Base-by-base conservation (phyloP, 257 asterid species). In the Jacaranda mimosifolia region DNA sequence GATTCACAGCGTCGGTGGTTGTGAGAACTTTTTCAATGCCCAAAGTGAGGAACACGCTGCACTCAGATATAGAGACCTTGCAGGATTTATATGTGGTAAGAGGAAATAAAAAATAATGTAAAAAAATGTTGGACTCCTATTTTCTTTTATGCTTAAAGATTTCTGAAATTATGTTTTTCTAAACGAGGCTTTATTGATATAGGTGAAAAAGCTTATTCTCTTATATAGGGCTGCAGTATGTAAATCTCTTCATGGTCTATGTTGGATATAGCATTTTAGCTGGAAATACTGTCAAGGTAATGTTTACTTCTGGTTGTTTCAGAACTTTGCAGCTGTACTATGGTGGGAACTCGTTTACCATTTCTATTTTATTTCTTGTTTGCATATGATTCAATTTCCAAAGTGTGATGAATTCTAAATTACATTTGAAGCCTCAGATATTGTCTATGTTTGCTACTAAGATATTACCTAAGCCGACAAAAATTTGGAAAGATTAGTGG, bases 51-150 rank as follows among this genome's bases (percentile, higher is more conserved):
- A n/a, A n/a, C n/a, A n/a, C n/a, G n/a, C n/a, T n/a, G n/a, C n/a
- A n/a, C n/a, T 95, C 87, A 87, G 99, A 89, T 95, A 95, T 63
- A 89, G 99, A 83, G 98, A 94, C 89, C 98, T 94, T 78, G 97
- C 98, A 3, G 96, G 92, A 70, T 89, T 87, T 78, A 90, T 95
- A 60, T 95, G 93, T 51, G 99, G 99, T 94, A 84, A 60, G 85
- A 71, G 18, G 11, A 76, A 40, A 48, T 18, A 7, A 45, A 65
- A 36, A 57, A 76, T 58, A 18, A 43, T 18, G 2, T 42, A 43
- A 49, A 18, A 53, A 55, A 52, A 52, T 11, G 26, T 55, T 3
- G 6, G 5, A 3, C n/a, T 17, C 40, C 18, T 65, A 3, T 69
- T 60, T 69, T 7, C 9, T 18, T 4, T 26, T 3, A 10, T 45